Evolutionary conservation across 495 filamentous ascomycete species (phyloP).

Genomic region (Neurospora sp.): DNA sequence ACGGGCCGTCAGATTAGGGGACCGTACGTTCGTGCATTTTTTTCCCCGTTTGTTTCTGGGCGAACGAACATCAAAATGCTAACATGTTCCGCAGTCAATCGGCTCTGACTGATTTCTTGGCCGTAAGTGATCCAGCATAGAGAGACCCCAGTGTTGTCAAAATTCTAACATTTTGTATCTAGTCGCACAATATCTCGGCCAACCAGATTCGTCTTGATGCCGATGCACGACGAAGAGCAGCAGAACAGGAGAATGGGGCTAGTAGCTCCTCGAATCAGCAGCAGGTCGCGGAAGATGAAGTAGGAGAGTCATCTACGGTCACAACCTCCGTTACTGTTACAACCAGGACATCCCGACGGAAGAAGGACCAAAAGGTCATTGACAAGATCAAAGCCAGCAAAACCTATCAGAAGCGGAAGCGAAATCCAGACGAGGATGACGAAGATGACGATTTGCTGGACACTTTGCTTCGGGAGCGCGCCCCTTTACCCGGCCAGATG

Average conservation of each 20-base stretch:
- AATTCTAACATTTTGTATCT: background rate
- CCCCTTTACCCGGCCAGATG: slow-evolving; percentile 72
- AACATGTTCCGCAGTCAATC: slow-evolving; percentile 39
- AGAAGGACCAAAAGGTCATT: slow-evolving; percentile 54
- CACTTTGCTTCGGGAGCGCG: slow-evolving; percentile 52
- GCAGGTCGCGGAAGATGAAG: slow-evolving; percentile 3
- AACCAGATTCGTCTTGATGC: slow-evolving; percentile 60
- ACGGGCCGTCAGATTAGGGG: slow-evolving; percentile 19
- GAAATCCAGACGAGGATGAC: slow-evolving; percentile 35
- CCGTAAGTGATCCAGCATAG: slow-evolving; percentile 36
- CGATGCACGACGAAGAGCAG: slow-evolving; percentile 39
- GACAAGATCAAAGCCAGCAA: slow-evolving; percentile 75
- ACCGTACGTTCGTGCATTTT: slow-evolving; percentile 17
- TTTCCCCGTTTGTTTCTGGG: background rate
- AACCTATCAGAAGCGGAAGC: slow-evolving; percentile 59
- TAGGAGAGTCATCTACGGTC: slow-evolving; percentile 8
- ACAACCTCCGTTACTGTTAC: slow-evolving; percentile 3
- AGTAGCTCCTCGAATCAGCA: background rate
- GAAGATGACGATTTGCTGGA: slow-evolving; percentile 41
- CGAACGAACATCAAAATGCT: background rate
- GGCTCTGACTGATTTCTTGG: slow-evolving; percentile 73
- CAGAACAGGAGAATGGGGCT: slow-evolving; percentile 19
- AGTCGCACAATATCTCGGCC: slow-evolving; percentile 88
- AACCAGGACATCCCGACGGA: slow-evolving; percentile 16
- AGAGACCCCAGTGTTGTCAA: background rate